Percentiles rank a stretch among this genome's conserved stretches.
phyloP scores from a whole-genome alignment of 129 eudicot genomes.

The Apium graveolens region DNA sequence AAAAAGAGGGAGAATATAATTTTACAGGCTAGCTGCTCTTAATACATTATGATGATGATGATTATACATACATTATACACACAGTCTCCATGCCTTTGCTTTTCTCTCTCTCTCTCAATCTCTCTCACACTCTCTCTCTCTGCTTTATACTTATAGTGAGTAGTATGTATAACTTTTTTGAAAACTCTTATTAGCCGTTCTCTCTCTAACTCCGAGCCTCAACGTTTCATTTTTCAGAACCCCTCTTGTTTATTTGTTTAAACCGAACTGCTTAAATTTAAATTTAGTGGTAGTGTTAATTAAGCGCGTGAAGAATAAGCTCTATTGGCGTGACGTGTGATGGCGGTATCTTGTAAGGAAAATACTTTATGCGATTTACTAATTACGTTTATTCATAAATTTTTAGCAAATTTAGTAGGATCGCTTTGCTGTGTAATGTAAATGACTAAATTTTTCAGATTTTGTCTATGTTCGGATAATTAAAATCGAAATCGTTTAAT shows the following conservation, averaged over 20 bases:
- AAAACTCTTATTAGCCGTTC: slow-evolving; percentile 4
- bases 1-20: slow-evolving; percentile 19
- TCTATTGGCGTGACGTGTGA: neutral
- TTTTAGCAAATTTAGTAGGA: neutral
- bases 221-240: neutral
- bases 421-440: too few relatives aligned
- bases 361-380: neutral
- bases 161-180: neutral
- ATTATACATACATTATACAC: neutral
- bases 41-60: slow-evolving; percentile 14
- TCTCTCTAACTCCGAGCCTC: slow-evolving; percentile 2
- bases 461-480: too few relatives aligned
- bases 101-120: slow-evolving; percentile 25
- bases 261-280: neutral
- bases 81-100: slow-evolving; percentile 28
- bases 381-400: neutral
- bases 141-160: slow-evolving; percentile 34
- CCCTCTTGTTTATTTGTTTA: neutral
- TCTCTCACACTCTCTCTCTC: neutral
- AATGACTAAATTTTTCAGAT: too few relatives aligned
- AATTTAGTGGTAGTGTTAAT: neutral
- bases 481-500: too few relatives aligned
- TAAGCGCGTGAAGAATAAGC: slow-evolving; percentile 3
- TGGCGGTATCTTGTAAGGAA: neutral
- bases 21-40: slow-evolving; percentile 7